Base-by-base conservation (phyloP, 1,139 yeast genomes). In the Protomyces pachydermus region DNA sequence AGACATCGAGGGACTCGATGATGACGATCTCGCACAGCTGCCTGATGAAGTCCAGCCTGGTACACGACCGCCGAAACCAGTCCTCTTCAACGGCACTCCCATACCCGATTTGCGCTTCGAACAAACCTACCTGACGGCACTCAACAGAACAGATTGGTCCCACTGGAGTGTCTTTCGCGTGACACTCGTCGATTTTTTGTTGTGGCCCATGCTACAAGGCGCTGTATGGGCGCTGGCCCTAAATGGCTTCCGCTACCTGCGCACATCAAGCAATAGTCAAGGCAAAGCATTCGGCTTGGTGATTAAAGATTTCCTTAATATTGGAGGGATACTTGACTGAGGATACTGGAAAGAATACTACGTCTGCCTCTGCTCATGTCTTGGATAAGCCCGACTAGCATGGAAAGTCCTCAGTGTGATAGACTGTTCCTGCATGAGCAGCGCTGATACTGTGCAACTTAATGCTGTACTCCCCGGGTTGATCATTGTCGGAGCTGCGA, bases 401-500 rank as follows among this genome's bases (percentile, higher is more conserved):
- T 2, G 2, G 23, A 20, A 20, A 2, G 23, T 20, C 2, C 23
- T 20, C 23, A 20, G 23, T 20, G 23, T 20, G 23, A 20, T 20
- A 20, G 23, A 20, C 23, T 20, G 23, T 20, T 20, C 65, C 18
- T 54, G 56, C 8, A 28, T 28, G 8, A 28, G 32, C 32, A 28
- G 32, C 32, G 32, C 32, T 28, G 51, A 64, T 60, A 12, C 65
- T 46, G 8, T n/a, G 23, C 18, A 64, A 20, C 32, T 54, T 51
- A 10, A 60, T 18, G 14, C 57, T 53, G 52, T 55, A 65, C 2
- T 57, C 57, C n/a, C 66, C 66, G 8, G 8, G 10, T 53, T 61
- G 66, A 3, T 46, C 18, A 38, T 46, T 60, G 20, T 60, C 61
- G 55, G 61, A 65, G 51, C 55, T 39, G 34, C 66, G 57, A 35